Evolutionary conservation across 345 rosid species (phyloP).

Genomic region (Populus ilicifolia): DNA sequence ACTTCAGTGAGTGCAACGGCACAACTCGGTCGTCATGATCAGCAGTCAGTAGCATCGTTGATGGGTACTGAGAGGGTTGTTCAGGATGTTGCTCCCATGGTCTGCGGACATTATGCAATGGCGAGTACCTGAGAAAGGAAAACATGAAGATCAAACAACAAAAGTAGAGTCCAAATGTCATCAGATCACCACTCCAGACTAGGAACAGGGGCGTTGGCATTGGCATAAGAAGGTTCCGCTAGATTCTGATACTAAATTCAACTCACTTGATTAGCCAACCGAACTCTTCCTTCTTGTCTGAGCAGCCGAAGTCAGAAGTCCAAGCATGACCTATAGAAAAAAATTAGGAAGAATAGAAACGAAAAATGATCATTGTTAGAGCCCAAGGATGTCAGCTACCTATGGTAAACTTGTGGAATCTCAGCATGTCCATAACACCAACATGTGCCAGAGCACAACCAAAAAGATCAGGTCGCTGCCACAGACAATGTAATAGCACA

Average conservation of each 20-base stretch:
- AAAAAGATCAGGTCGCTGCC: constrained; percentile 91
- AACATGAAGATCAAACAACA: not conserved
- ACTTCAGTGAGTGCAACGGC: constrained; percentile 76
- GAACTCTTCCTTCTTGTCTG: constrained; percentile 85
- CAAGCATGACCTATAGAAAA: constrained; percentile 76
- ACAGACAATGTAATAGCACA: not conserved
- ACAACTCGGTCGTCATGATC: constrained; percentile 95
- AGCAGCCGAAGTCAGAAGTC: constrained; percentile 85
- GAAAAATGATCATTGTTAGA: not conserved
- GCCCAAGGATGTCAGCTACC: constrained; percentile 40
- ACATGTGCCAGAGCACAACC: constrained; percentile 98
- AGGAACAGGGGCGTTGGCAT: not conserved
- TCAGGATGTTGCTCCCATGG: constrained; percentile 68
- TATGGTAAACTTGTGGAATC: constrained; percentile 89
- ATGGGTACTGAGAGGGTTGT: constrained; percentile 56
- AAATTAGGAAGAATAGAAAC: constrained; percentile 5
- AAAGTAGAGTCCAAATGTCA: not conserved
- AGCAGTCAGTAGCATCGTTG: constrained; percentile 91
- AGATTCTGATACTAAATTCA: not conserved
- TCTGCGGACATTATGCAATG: constrained; percentile 85
- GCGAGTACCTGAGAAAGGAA: constrained; percentile 62
- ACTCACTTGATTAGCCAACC: constrained; percentile 83
- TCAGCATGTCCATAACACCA: constrained; percentile 98
- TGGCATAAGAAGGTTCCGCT: not conserved
- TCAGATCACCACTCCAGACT: not conserved